Evolutionary conservation across 441 rosid genomes (phyloP).

Genomic region (Biscutella laevigata): DNA sequence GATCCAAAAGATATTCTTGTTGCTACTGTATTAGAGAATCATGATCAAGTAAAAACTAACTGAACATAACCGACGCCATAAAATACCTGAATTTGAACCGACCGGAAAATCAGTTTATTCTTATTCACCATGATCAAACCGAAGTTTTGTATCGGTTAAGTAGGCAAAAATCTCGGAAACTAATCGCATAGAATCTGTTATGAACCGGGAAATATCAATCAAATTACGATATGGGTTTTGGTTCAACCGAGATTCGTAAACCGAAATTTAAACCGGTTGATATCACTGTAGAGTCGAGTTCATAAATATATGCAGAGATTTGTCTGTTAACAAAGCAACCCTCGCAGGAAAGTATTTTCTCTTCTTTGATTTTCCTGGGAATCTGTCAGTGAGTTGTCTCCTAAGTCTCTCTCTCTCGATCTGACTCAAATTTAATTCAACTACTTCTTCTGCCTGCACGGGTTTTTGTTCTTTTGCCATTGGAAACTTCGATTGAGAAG

Average conservation of each 20-base stretch:
- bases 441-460: slow-evolving; percentile 16
- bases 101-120: background rate
- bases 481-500: slow-evolving; percentile 21
- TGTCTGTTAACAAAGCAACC: slow-evolving; percentile 25
- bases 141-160: too few relatives aligned
- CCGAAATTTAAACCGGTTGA: slow-evolving; percentile 22
- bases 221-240: background rate
- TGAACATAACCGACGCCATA: background rate
- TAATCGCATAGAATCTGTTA: too few relatives aligned
- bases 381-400: slow-evolving; percentile 27
- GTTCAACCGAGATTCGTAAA: background rate
- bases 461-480: slow-evolving; percentile 22
- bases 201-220: background rate
- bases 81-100: background rate
- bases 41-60: background rate
- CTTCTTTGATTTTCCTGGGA: slow-evolving; percentile 18
- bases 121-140: background rate
- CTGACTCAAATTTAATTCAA: slow-evolving; percentile 23
- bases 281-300: background rate
- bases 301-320: slow-evolving; percentile 4
- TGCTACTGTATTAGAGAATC: slow-evolving; percentile 9
- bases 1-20: background rate
- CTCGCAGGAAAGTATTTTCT: background rate
- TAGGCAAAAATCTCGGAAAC: too few relatives aligned
- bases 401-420: slow-evolving; percentile 13